A percentile compares a stretch with the other conserved stretches of the same genome.
phyloP scores from a whole-genome alignment of 2,329 filamentous ascomycete genomes.

The Epichloe sibirici region DNA sequence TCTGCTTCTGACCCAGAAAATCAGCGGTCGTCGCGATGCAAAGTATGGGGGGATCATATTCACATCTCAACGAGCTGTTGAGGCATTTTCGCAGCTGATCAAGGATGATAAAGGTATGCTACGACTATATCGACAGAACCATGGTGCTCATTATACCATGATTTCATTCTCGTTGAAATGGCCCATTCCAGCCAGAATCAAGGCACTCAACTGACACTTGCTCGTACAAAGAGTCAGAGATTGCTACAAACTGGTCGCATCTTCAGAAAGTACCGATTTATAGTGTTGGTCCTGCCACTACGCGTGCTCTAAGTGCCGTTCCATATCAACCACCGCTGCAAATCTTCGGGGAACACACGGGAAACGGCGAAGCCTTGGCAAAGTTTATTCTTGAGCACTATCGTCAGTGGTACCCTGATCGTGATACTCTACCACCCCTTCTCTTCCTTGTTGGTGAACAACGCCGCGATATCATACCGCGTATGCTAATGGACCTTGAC shows the following conservation, averaged over 20 bases:
- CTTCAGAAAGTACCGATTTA: slow-evolving; percentile 52
- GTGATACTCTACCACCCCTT: slow-evolving; percentile 44
- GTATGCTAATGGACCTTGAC: slow-evolving; percentile 50
- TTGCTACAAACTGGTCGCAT: slow-evolving; percentile 26
- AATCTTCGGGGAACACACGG: slow-evolving; percentile 69
- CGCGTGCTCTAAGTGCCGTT: slow-evolving; percentile 54
- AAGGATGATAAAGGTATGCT: slow-evolving; percentile 33
- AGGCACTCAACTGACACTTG: neutral
- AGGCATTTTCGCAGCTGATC: slow-evolving; percentile 58
- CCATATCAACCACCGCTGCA: slow-evolving; percentile 37
- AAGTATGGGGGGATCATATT: slow-evolving; percentile 69
- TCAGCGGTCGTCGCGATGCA: slow-evolving; percentile 25
- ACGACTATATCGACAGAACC: neutral
- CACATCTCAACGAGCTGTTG: slow-evolving; percentile 73
- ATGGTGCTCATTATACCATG: neutral
- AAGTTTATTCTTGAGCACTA: slow-evolving; percentile 72
- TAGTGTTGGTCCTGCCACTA: slow-evolving; percentile 71
- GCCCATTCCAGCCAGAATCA: neutral
- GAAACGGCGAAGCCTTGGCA: slow-evolving; percentile 72
- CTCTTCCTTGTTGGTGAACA: slow-evolving; percentile 88
- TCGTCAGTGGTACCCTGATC: slow-evolving; percentile 34
- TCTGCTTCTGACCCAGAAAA: slow-evolving; percentile 32
- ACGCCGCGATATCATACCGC: slow-evolving; percentile 80
- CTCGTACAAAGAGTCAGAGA: neutral
- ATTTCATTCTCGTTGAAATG: neutral